A percentile compares a stretch with the other conserved stretches of the same genome.
These are phyloP conservation scores for Boletus subcaerulescens DNA, from an alignment of 768 basidiomycete species.

Conservation along the genomic window DNA sequence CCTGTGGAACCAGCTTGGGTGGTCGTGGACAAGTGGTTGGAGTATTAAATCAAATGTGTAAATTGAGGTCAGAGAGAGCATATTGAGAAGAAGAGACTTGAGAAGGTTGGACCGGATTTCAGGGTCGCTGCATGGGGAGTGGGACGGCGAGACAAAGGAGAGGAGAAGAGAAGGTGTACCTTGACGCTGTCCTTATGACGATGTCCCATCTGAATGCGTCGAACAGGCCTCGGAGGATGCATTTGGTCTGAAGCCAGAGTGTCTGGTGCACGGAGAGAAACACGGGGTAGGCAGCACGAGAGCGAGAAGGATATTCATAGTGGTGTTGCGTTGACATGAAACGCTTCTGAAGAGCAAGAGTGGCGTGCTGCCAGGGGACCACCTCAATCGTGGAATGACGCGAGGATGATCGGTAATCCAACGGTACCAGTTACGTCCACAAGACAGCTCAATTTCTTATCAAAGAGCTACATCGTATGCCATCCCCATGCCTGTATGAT, in stretches of 20 bases:
- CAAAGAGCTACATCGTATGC: background rate
- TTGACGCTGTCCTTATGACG: constrained; percentile 53
- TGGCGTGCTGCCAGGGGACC: background rate
- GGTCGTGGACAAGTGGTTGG: constrained; percentile 60
- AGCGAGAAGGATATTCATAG: constrained; percentile 20
- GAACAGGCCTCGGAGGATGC: constrained; percentile 55
- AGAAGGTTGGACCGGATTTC: constrained; percentile 72
- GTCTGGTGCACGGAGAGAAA: constrained; percentile 68
- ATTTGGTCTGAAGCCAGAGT: constrained; percentile 54
- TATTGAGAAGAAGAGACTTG: constrained; percentile 74
- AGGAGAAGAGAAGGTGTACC: constrained; percentile 40
- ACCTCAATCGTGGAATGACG: background rate
- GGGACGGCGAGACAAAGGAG: constrained; percentile 6
- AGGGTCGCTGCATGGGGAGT: constrained; percentile 50
- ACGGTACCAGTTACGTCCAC: constrained; percentile 1
- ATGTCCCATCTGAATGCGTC: constrained; percentile 76
- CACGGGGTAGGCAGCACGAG: constrained; percentile 60
- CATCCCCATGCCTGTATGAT: background rate
- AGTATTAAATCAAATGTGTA: constrained; percentile 75
- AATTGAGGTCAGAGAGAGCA: constrained; percentile 66
- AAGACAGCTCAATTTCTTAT: background rate
- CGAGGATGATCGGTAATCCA: constrained; percentile 9
- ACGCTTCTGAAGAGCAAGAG: background rate
- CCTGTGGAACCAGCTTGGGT: constrained; percentile 63
- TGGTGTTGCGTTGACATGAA: constrained; percentile 27